Base-by-base conservation (phyloP, 768 basidiomycete genomes). In the Russula vinacea region DNA sequence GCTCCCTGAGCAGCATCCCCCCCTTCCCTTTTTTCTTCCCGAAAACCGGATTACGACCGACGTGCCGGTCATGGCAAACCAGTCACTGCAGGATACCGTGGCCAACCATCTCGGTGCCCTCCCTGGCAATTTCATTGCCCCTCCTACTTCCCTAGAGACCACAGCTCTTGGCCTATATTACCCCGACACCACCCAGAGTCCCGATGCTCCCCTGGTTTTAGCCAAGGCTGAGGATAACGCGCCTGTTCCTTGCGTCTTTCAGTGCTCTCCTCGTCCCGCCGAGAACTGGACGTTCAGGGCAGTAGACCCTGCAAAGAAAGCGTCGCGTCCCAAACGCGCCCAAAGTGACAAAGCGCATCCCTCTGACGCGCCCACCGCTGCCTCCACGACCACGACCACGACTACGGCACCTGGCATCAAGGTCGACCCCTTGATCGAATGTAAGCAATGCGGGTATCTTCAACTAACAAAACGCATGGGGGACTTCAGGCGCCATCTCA, bases 111-210 rank as follows among this genome's bases (percentile, higher is more conserved):
- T 14, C 37, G 4, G 26, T 17, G 29, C 32, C 22, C 17, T 26
- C 19, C 45, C 19, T 13, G 26, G n/a, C 29, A 49, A 32, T 37
- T 60, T 24, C 9, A 17, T 40, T 6, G 0, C 62, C 14, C 7
- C 42, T 19, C 22, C 52, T 8, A 6, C 35, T 9, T 5, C 35
- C 29, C 9, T 17, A 11, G 51, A 54, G 29, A 55, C 53, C 9
- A 64, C 53, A 1, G 35, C 52, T 33, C 63, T 64, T 14, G 63
- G 63, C 17, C 53, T 64, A 16, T 64, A 55, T 55, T 60, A 55
- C 16, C 14, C 63, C 2, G 53, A 37, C 29, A 26, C n/a, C 10
- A 14, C 44, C 13, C 52, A 55, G 17, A 47, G 7, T 16, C 11
- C 11, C 16, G 14, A 35, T 16, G 14, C 49, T 19, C 10, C 52